Base-by-base conservation (phyloP, 139 green algal species). In the Coccomyxa sp. region DNA sequence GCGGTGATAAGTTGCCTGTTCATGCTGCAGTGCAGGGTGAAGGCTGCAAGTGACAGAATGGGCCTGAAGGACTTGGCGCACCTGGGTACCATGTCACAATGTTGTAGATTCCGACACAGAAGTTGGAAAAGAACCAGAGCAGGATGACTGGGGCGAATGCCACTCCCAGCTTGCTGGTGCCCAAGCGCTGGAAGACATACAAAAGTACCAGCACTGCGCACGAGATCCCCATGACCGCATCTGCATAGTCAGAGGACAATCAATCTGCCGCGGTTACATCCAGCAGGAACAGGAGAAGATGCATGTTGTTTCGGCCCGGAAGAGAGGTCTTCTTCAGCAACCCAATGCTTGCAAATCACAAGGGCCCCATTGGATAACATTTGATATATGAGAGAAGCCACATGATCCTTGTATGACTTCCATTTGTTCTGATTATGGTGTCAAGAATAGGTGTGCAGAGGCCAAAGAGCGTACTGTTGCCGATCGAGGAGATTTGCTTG, bases 121-220 rank as follows among this genome's bases (percentile, higher is more conserved):
- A 58, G 51, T 87, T 87, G 79, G 60, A 58, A 9, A 81, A 17
- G 32, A 87, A 83, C 81, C 89, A 94, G 38, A 91, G 58, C 1
- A 89, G 68, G 74, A 91, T 74, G 45, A 93, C 83, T 38, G 92
- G 92, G 18, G 88, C 83, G 38, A 94, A 95, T 18, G 87, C 13
- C 15, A 85, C 38, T 23, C 76, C 68, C 14, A 93, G 68, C 15
- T 80, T 80, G 32, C 80, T 74, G 0, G 89, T 94, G 45, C 90
- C 91, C 0, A 86, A 67, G 25, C 59, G 81, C 87, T 95, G 90
- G 16, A 88, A 21, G 1, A 45, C 13, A 83, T 94, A 95, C 14
- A 95, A 82, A 16, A 87, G 7, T 0, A 86, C 68, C 17, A 95
- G 59, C 45, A 90, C 87, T 63, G 27, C 85, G 58, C 31, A 32